Base-by-base conservation (phyloP, 768 basidiomycete genomes). In the Rhodotorula kratochvilovae region DNA sequence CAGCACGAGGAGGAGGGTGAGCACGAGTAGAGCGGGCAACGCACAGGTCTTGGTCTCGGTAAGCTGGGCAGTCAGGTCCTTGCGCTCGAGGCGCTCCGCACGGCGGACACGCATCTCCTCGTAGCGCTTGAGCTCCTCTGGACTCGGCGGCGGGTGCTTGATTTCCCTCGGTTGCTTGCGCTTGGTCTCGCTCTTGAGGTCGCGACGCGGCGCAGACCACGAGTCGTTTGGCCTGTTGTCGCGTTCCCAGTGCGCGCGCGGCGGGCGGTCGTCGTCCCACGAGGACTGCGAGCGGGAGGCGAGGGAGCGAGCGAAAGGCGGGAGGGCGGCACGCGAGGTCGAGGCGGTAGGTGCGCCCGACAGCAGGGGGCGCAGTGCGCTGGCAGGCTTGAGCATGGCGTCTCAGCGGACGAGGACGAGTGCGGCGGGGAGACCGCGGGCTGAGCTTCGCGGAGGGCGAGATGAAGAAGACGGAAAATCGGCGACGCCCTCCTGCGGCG, bases 71-170 rank as follows among this genome's bases (percentile, higher is more conserved):
- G 72, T 74, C 39, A 75, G 23, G 58, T 71, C 70, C 61, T 55
- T 59, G 39, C 70, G n/a, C 51, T 75, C 70, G 23, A 70, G 42
- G 16, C 74, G 60, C 39, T 75, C 70, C 13, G 74, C 74, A 13
- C 69, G 31, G 25, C 35, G 13, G 10, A 69, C 51, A 29, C 67
- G 54, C 61, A 15, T 46, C 53, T 46, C 5, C 19, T 19, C 12
- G 19, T 50, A 13, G 25, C 55, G 43, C 27, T 66, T 54, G n/a
- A 62, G 31, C 6, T 71, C 63, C 36, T 45, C 61, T 5, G 33
- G 61, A 33, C 55, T 54, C 31, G 63, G 63, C 25, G 56, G 48
- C 21, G 29, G 29, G 54, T 35, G 25, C 15, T 16, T 1, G 17
- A 4, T 8, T 3, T 15, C n/a, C 15, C 16, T 42, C 13, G 16